Evolutionary conservation across 768 basidiomycete genomes (phyloP).

Genomic region (Lepiota brunneoincarnata): DNA sequence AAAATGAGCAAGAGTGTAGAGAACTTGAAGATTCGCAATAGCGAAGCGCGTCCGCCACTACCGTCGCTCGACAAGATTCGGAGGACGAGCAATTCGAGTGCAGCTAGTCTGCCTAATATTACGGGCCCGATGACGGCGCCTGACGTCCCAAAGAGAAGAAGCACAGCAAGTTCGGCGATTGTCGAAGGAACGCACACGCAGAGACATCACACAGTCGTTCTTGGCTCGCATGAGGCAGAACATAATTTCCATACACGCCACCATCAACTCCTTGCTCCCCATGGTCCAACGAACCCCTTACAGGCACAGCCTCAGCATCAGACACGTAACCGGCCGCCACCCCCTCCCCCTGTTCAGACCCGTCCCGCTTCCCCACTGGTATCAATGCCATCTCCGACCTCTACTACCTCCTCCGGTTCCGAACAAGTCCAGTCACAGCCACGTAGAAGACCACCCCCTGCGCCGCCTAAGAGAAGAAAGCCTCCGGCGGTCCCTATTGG

Average conservation of each 20-base stretch:
- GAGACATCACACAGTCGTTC: constrained; percentile 1
- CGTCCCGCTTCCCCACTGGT: background rate
- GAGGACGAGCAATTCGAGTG: constrained; percentile 38
- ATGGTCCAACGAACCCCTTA: constrained; percentile 5
- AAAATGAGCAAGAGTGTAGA: constrained; percentile 71
- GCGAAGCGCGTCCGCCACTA: constrained; percentile 23
- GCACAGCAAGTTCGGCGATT: constrained; percentile 11
- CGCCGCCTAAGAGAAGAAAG: constrained; percentile 65
- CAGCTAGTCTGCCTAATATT: constrained; percentile 28
- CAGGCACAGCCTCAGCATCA: constrained; percentile 13
- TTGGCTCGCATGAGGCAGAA: constrained; percentile 4
- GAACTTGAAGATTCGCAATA: constrained; percentile 37
- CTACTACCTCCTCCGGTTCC: constrained; percentile 16
- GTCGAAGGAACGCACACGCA: constrained; percentile 5
- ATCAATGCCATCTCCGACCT: constrained; percentile 10
- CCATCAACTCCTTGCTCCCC: constrained; percentile 15
- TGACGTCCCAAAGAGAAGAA: constrained; percentile 13
- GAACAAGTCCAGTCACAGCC: constrained; percentile 16
- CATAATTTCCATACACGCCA: constrained; percentile 1
- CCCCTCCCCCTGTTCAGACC: constrained; percentile 11
- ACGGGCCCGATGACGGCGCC: constrained; percentile 24
- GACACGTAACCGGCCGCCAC: constrained; percentile 9
- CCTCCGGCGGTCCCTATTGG: constrained; percentile 66
- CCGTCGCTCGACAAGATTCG: constrained; percentile 33
- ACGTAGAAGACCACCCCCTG: constrained; percentile 54